Evolutionary conservation across 1,284 basidiomycete genomes (phyloP).

Genomic region (Calocybe gambosa): DNA sequence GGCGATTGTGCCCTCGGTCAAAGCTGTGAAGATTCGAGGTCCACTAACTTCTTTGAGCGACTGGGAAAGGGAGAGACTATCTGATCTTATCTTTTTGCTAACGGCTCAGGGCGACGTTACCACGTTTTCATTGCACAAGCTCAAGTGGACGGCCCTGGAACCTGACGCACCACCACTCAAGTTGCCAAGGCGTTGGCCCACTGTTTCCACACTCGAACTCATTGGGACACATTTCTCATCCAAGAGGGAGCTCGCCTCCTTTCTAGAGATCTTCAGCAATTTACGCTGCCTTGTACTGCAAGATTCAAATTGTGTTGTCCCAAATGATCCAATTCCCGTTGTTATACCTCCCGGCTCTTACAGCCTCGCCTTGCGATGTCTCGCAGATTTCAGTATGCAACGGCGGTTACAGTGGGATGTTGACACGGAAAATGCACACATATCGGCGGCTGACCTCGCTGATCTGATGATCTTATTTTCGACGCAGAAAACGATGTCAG

Average conservation of each 20-base stretch:
- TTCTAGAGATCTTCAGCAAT: constrained; percentile 6
- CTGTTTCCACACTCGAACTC: constrained; percentile 8
- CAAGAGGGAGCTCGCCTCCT: constrained; percentile 3
- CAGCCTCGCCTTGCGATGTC: constrained; percentile 7
- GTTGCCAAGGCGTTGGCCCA: constrained; percentile 3
- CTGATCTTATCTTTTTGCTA: neutral
- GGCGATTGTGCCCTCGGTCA: constrained; percentile 15
- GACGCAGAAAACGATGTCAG: neutral
- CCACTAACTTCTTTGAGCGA: neutral
- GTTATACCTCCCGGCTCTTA: constrained; percentile 9
- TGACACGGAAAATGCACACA: neutral
- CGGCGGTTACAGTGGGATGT: constrained; percentile 9
- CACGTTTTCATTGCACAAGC: constrained; percentile 4
- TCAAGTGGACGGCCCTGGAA: neutral
- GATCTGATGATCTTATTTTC: constrained; percentile 6
- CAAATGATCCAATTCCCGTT: neutral
- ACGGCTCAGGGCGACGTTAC: neutral
- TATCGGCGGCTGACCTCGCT: constrained; percentile 7
- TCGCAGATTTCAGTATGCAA: constrained; percentile 2
- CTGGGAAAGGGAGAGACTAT: constrained; percentile 8
- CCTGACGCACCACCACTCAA: neutral
- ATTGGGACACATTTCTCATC: constrained; percentile 6
- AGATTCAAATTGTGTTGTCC: constrained; percentile 2
- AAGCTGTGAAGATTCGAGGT: constrained; percentile 9
- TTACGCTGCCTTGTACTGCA: constrained; percentile 11